phyloP scores from a whole-genome alignment of 1,284 basidiomycete species.

The Peniophora sp. region DNA sequence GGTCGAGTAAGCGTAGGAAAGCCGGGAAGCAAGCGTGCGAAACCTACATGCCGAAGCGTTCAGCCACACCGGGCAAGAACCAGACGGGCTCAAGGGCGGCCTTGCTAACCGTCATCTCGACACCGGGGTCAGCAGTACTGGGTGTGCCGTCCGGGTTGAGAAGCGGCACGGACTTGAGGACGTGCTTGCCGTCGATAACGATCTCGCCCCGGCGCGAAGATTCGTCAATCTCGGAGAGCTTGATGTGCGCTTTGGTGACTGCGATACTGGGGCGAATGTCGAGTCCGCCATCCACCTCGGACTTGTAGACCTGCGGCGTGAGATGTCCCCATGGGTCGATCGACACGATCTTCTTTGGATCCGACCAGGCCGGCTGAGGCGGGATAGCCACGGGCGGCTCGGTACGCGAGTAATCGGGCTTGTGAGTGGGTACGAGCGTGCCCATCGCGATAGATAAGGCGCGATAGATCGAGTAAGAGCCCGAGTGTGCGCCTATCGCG shows the following conservation, averaged over 20 bases:
- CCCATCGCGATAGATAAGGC: slow-evolving; percentile 90
- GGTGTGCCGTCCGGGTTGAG: slow-evolving; percentile 54
- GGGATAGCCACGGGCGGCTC: slow-evolving; percentile 85
- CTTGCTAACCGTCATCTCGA: slow-evolving; percentile 84
- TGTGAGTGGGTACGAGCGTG: slow-evolving; percentile 76
- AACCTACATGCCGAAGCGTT: slow-evolving; percentile 81
- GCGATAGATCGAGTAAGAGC: slow-evolving; percentile 92
- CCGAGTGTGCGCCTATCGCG: slow-evolving; percentile 90
- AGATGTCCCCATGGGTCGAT: slow-evolving; percentile 96
- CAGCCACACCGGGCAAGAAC: slow-evolving; percentile 91
- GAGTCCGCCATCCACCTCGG: slow-evolving; percentile 60
- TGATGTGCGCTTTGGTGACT: slow-evolving; percentile 83
- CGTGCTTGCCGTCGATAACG: slow-evolving; percentile 77
- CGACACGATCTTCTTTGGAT: slow-evolving; percentile 80
- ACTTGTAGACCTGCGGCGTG: slow-evolving; percentile 71
- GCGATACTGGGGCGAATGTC: slow-evolving; percentile 89
- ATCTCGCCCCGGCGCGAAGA: slow-evolving; percentile 69
- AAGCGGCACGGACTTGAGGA: slow-evolving; percentile 56
- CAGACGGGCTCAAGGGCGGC: slow-evolving; percentile 91
- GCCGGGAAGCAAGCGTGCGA: slow-evolving; percentile 1
- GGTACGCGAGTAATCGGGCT: slow-evolving; percentile 83
- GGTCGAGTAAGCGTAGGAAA: background rate
- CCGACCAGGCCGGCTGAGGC: slow-evolving; percentile 77
- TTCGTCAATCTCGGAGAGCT: slow-evolving; percentile 89
- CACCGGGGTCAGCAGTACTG: slow-evolving; percentile 63